Conservation (phyloP, 257 asterid genomes). For the Solanum gracilifrons region DNA sequence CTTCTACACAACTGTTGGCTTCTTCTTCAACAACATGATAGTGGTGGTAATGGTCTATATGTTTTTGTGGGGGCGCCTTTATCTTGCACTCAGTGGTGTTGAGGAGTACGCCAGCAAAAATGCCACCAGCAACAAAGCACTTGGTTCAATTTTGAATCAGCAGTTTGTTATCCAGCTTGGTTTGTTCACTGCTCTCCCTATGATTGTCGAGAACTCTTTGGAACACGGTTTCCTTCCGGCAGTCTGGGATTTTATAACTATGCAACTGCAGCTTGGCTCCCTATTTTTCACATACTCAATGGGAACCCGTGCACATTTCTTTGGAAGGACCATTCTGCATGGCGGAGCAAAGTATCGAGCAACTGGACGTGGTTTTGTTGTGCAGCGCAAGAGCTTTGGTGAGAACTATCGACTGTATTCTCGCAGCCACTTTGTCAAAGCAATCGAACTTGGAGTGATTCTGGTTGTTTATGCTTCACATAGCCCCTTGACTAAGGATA, state of each 20-base stretch:
- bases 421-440: conserved; percentile 93
- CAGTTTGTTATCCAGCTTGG: conserved; percentile 87
- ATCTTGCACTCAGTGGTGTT: conserved; percentile 80
- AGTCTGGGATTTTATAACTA: conserved; percentile 78
- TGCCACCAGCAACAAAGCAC: conserved; percentile 54
- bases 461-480: conserved; percentile 64
- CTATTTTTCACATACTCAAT: conserved; percentile 72
- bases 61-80: conserved; percentile 87
- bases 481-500: conserved; percentile 29
- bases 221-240: conserved; percentile 84
- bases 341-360: conserved; percentile 97
- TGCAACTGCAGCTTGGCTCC: conserved; percentile 80
- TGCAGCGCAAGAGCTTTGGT: conserved; percentile 72
- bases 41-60: conserved; percentile 68
- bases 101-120: conserved; percentile 32
- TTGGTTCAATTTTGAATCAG: conserved; percentile 79
- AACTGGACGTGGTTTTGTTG: conserved; percentile 95
- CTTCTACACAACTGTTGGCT: conserved; percentile 85
- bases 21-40: conserved; percentile 76
- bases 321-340: conserved; percentile 84
- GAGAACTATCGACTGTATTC: conserved; percentile 81
- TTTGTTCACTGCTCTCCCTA: conserved; percentile 80
- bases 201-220: conserved; percentile 83
- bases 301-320: conserved; percentile 91
- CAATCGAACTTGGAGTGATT: conserved; percentile 86